These are phyloP conservation scores for Cystofilobasidium bisporidii DNA, from an alignment of 768 basidiomycete genomes.

Conservation along the genomic window DNA sequence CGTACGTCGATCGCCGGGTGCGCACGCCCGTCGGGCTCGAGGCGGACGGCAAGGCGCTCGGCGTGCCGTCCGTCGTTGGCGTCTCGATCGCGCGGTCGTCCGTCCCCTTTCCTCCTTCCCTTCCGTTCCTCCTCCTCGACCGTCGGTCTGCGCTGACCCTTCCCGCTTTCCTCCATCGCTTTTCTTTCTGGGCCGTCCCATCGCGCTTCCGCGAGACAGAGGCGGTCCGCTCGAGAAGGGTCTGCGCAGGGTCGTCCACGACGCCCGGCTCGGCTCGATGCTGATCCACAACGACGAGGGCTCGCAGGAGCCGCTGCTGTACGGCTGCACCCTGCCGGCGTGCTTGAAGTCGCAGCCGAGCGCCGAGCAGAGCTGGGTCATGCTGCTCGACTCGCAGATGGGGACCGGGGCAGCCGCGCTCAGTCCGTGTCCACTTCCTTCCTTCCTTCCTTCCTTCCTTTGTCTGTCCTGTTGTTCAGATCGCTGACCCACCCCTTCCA, in stretches of 20 bases:
- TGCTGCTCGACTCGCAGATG: conserved; percentile 88
- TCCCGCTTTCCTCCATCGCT: no score
- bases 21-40: conserved; percentile 58
- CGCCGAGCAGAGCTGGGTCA: conserved; percentile 66
- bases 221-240: conserved; percentile 87
- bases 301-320: conserved; percentile 77
- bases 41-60: conserved; percentile 53
- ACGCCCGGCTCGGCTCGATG: conserved; percentile 76
- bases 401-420: conserved; percentile 67
- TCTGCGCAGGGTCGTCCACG: conserved; percentile 73
- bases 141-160: no score
- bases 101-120: conserved; percentile 36
- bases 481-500: not conserved
- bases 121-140: no score
- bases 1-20: conserved; percentile 51
- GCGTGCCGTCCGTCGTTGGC: conserved; percentile 65
- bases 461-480: not conserved
- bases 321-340: conserved; percentile 69
- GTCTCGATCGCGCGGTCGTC: conserved; percentile 81
- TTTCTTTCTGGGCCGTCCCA: no score
- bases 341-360: conserved; percentile 57
- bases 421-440: conserved; percentile 12
- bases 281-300: conserved; percentile 73
- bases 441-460: conserved; percentile 48
- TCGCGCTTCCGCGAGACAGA: conserved; percentile 5